Base-by-base conservation (phyloP, 2,329 filamentous ascomycete genomes). In the Ustulina deusta region DNA sequence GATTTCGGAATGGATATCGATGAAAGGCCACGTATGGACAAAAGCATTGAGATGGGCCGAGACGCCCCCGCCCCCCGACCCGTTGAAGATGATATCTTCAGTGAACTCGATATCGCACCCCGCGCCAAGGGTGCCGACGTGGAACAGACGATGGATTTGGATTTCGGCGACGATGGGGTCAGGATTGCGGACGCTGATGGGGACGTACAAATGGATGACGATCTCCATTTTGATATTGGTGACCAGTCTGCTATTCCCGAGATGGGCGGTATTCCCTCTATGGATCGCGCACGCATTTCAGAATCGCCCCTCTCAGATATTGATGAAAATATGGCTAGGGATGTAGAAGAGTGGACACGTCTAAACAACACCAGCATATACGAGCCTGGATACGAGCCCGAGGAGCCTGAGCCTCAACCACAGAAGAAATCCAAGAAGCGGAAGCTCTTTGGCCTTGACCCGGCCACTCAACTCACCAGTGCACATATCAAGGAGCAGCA, bases 21-120 rank as follows among this genome's bases (percentile, higher is more conserved):
- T 72, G 86, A 93, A 68, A 88, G 86, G 38, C 86, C 81, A 66
- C 78, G 80, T 70, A 77, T 81, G 69, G 86, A 88, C 67, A 82
- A 82, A 68, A 96, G 90, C 75, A 90, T 97, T 66, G 96, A 99
- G 90, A 86, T 93, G 74, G 96, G 95, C 76, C 92, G 95, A 89
- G 91, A 97, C 73, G 94, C 92, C 22, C 90, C 92, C 4, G 85
- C 88, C 17, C 84, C 91, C 27, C 85, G 88, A 52, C 83, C 89
- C 1, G 81, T 90, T 22, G 92, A 93, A 71, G 90, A 93, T 44
- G 89, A 92, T 71, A 87, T 94, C 61, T 82, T 90, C 68, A 87
- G 86, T 69, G 90, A 93, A 65, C 76, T 90, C 42, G 89, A 90
- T 71, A 80, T 88, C 5, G 83, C 86, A 66, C 78, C 86, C 10